Percentiles rank a stretch among this genome's conserved stretches.
phyloP scores from a whole-genome alignment of 192 early-diverging fungal species.

The Backusella circina region DNA sequence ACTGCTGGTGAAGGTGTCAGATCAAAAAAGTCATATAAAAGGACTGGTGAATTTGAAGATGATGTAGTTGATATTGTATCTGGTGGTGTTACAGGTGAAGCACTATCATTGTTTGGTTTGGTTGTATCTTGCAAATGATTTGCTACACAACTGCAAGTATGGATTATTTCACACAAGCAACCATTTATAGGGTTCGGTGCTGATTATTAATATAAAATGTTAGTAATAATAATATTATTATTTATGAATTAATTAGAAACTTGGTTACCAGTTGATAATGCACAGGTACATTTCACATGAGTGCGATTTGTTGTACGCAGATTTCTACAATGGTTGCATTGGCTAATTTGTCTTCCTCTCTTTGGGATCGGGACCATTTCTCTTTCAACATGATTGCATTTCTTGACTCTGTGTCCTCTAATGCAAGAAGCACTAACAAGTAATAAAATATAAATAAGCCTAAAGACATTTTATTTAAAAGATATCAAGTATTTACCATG shows the following conservation, averaged over 20 bases:
- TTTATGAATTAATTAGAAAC: neutral
- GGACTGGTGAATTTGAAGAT: neutral
- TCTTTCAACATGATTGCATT: slow-evolving; percentile 54
- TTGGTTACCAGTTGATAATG: slow-evolving; percentile 24
- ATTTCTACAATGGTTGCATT: slow-evolving; percentile 70
- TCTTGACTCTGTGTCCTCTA: slow-evolving; percentile 53
- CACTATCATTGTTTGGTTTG: neutral
- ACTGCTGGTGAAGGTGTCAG: neutral
- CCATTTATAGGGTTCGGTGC: slow-evolving; percentile 37
- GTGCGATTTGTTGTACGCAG: slow-evolving; percentile 60
- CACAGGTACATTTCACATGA: slow-evolving; percentile 71
- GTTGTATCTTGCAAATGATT: slow-evolving; percentile 15
- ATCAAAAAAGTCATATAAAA: neutral
- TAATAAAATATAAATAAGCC: neutral
- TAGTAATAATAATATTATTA: neutral
- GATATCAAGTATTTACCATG: slow-evolving; percentile 27
- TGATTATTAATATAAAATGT: neutral
- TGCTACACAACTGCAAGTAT: slow-evolving; percentile 26
- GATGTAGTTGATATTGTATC: neutral
- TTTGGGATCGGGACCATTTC: slow-evolving; percentile 55
- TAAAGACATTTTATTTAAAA: neutral
- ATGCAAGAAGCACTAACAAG: slow-evolving; percentile 45
- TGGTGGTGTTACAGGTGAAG: neutral
- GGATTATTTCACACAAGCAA: slow-evolving; percentile 25
- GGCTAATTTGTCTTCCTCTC: slow-evolving; percentile 70